Percentiles rank a stretch among this genome's conserved stretches.
Conservation (phyloP, 371 early-diverging fungal species). For the Cladochytrium tenue region DNA sequence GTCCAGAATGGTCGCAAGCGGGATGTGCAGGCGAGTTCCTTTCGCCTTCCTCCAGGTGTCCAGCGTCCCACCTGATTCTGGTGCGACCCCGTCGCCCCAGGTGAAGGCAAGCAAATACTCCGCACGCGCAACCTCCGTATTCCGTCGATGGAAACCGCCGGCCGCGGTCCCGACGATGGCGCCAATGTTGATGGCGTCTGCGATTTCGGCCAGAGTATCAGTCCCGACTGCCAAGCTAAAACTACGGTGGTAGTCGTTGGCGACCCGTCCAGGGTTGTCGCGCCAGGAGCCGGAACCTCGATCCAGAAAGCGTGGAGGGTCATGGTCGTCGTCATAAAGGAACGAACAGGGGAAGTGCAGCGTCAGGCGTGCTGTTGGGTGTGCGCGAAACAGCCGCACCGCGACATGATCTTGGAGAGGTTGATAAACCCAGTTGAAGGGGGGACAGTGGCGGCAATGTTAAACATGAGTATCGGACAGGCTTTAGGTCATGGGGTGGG, state of each 20-base stretch:
- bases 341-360: slow-evolving; percentile 11
- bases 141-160: slow-evolving; percentile 8
- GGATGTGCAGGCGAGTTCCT: slow-evolving; percentile 5
- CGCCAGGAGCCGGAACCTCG: slow-evolving; percentile 1
- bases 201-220: slow-evolving; percentile 1
- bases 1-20: too few species aligned
- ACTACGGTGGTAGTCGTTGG: slow-evolving; percentile 5
- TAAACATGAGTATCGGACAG: too few species aligned
- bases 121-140: slow-evolving; percentile 7
- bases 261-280: slow-evolving; percentile 5
- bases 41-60: slow-evolving; percentile 16
- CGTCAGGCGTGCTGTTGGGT: slow-evolving; percentile 5
- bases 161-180: slow-evolving; percentile 8
- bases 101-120: slow-evolving; percentile 13
- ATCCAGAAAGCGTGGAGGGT: slow-evolving; percentile 1
- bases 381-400: slow-evolving; percentile 1
- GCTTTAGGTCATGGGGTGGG: too few species aligned
- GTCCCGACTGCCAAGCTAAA: background rate
- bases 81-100: slow-evolving; percentile 6
- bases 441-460: too few species aligned
- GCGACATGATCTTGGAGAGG: slow-evolving; percentile 7
- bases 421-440: too few species aligned
- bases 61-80: slow-evolving; percentile 11
- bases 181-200: slow-evolving; percentile 4
- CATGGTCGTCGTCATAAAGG: background rate